These are phyloP conservation scores for Mortierella sp. DNA, from an alignment of 371 early-diverging fungal species.

Conservation along the genomic window DNA sequence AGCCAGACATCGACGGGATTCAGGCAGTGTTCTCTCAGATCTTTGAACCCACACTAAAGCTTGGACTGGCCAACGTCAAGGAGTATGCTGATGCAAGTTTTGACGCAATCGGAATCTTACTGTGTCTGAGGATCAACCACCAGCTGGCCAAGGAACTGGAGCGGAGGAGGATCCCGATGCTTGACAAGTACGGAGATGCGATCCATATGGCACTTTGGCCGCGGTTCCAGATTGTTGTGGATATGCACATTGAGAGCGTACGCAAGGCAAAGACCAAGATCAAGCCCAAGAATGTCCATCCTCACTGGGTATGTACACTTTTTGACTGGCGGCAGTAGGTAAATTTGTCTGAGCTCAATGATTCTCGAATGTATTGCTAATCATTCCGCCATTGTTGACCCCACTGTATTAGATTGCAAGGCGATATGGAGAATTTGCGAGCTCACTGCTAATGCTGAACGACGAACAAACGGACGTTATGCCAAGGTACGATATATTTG, in stretches of 20 bases:
- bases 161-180: constrained; percentile 76
- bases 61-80: constrained; percentile 78
- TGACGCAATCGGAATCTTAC: constrained; percentile 90
- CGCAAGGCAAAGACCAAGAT: constrained; percentile 75
- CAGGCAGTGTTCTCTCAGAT: constrained; percentile 75
- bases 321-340: background rate
- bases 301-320: constrained; percentile 77
- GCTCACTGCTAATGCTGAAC: constrained; percentile 89
- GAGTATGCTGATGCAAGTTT: constrained; percentile 79
- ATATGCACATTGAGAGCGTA: constrained; percentile 88
- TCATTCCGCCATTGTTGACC: background rate
- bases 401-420: constrained; percentile 61
- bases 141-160: constrained; percentile 88
- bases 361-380: background rate
- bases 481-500: constrained; percentile 66
- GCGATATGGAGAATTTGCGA: constrained; percentile 91
- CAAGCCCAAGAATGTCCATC: constrained; percentile 81
- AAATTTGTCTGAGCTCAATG: background rate
- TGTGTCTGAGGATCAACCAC: constrained; percentile 90
- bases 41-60: constrained; percentile 87
- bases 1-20: constrained; percentile 58
- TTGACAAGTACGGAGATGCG: constrained; percentile 88
- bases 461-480: constrained; percentile 89
- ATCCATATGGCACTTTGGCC: constrained; percentile 96
- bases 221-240: constrained; percentile 89